Conservation (phyloP, 257 asterid species). For the Buddleja alternifolia region DNA sequence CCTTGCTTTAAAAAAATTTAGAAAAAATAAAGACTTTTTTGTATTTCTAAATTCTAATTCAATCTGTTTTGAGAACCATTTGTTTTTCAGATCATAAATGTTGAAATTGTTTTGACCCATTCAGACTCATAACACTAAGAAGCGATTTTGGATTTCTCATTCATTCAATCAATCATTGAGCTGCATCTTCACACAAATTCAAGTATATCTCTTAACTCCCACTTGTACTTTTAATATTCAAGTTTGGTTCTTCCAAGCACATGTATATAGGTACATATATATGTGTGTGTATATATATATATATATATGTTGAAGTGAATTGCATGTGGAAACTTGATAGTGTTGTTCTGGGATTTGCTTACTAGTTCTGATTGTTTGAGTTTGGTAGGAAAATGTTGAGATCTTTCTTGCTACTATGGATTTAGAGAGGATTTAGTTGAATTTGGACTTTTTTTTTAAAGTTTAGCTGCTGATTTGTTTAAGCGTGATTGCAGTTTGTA, state of each 20-base stretch:
- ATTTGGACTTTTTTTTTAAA: conserved; percentile 12
- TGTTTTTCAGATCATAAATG: neutral
- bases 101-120: conserved; percentile 22
- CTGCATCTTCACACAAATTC: conserved; percentile 6
- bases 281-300: neutral
- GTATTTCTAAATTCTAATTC: neutral
- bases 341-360: conserved; percentile 23
- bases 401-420: conserved; percentile 10
- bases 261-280: neutral
- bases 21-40: no score
- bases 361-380: neutral
- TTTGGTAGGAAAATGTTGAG: conserved; percentile 7
- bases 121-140: neutral
- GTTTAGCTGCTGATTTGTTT: conserved; percentile 24
- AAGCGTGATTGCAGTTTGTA: conserved; percentile 14
- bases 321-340: conserved; percentile 10
- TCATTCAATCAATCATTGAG: neutral
- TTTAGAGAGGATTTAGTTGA: conserved; percentile 5
- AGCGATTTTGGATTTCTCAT: conserved; percentile 9
- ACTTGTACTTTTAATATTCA: conserved; percentile 5
- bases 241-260: conserved; percentile 6
- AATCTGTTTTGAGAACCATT: neutral
- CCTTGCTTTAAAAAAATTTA: neutral
- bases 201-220: conserved; percentile 24
- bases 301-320: neutral